phyloP scores from a whole-genome alignment of 495 filamentous ascomycete species.

The Xylaria bambusicola region DNA sequence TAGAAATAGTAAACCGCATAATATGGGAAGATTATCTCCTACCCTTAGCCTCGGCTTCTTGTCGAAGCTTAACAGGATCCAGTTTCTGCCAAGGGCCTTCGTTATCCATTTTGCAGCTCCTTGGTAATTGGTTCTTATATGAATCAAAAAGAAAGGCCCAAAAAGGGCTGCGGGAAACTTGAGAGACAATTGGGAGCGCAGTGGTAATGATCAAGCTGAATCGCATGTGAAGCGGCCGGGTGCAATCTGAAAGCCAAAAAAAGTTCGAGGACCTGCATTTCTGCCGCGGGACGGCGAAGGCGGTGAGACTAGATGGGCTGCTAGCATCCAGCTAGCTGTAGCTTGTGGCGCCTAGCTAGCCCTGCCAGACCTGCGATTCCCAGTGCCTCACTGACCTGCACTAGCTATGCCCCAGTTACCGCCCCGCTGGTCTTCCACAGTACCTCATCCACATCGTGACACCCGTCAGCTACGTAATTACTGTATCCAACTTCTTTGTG shows the following conservation, averaged over 20 bases:
- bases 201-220: too few relatives aligned
- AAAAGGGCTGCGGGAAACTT: too few relatives aligned
- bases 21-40: neutral
- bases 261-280: slow-evolving; percentile 8
- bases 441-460: slow-evolving; percentile 1
- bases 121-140: too few relatives aligned
- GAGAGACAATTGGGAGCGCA: too few relatives aligned
- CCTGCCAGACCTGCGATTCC: neutral
- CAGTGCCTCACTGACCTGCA: neutral
- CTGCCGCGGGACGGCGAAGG: slow-evolving; percentile 12
- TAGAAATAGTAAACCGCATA: neutral
- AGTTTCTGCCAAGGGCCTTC: slow-evolving; percentile 24
- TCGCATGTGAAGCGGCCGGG: too few relatives aligned
- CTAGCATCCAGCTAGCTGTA: too few relatives aligned
- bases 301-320: neutral
- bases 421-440: neutral
- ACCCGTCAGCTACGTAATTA: neutral
- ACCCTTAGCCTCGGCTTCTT: slow-evolving; percentile 31
- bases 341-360: neutral
- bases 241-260: neutral
- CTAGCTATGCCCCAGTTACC: neutral
- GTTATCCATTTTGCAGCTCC: neutral
- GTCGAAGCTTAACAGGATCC: slow-evolving; percentile 25
- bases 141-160: too few relatives aligned
- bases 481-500: neutral